These are phyloP conservation scores for Panicum virgatum DNA, from an alignment of 202 grass and related monocot species.

Conservation along the genomic window DNA sequence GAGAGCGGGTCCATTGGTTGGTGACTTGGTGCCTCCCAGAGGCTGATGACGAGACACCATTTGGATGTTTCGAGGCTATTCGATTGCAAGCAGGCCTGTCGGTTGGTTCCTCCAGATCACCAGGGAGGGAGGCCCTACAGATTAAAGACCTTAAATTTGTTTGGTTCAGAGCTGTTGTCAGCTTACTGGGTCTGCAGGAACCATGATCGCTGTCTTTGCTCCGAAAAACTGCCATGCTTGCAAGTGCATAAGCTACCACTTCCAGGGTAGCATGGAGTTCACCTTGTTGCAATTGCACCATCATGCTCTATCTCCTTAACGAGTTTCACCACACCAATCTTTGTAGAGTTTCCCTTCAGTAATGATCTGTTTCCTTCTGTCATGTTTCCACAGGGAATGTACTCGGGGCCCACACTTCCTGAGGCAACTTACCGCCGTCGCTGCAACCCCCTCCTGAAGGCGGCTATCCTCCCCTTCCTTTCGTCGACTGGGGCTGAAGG, in stretches of 20 bases:
- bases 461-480: constrained; percentile 60
- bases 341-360: neutral
- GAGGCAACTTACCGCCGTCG: constrained; percentile 88
- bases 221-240: neutral
- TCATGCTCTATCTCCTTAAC: neutral
- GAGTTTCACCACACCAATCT: neutral
- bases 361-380: neutral
- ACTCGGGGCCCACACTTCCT: constrained; percentile 42
- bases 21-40: neutral
- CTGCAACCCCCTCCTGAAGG: constrained; percentile 74
- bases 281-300: neutral
- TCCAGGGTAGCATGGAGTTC: neutral
- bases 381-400: constrained; percentile 41
- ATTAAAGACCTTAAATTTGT: constrained; percentile 26
- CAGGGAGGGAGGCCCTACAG: neutral
- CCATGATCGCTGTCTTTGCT: neutral
- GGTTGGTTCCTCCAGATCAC: constrained; percentile 12
- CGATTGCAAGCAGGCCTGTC: neutral
- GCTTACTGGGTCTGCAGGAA: constrained; percentile 11
- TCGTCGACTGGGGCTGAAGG: constrained; percentile 74
- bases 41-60: neutral
- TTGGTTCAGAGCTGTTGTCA: constrained; percentile 29
- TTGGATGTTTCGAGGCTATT: constrained; percentile 30
- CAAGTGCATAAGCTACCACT: neutral
- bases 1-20: constrained; percentile 19